phyloP scores from a whole-genome alignment of 192 early-diverging fungal genomes.

The Coemansia sp. region DNA sequence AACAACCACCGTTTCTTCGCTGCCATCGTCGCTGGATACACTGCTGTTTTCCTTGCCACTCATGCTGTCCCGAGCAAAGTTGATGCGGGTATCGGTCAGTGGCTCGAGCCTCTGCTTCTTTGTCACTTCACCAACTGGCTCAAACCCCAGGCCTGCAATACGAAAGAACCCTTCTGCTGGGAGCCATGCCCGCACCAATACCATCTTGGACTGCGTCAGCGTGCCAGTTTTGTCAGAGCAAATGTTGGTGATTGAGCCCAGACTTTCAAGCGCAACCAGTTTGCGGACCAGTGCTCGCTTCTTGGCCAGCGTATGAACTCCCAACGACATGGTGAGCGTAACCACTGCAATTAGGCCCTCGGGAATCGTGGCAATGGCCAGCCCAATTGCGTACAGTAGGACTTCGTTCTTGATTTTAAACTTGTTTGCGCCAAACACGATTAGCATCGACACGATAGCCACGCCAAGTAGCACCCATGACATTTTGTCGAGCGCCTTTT shows the following conservation, averaged over 20 bases:
- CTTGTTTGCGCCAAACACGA: constrained; percentile 76
- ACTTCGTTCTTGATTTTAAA: constrained; percentile 63
- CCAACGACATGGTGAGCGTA: constrained; percentile 90
- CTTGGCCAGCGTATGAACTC: constrained; percentile 83
- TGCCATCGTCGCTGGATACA: constrained; percentile 1
- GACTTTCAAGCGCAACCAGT: constrained; percentile 81
- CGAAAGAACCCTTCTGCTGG: constrained; percentile 69
- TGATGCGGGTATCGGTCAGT: constrained; percentile 14
- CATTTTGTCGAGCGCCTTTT: constrained; percentile 71
- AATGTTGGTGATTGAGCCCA: constrained; percentile 91
- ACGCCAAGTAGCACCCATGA: constrained; percentile 74
- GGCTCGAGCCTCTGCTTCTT: constrained; percentile 28
- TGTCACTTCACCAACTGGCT: constrained; percentile 59
- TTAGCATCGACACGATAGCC: constrained; percentile 71
- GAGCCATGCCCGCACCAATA: constrained; percentile 79
- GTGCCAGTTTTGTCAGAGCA: constrained; percentile 97
- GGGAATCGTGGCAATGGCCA: constrained; percentile 93
- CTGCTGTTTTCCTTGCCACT: constrained; percentile 4
- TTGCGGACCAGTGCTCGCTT: constrained; percentile 88
- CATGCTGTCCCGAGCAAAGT: constrained; percentile 18
- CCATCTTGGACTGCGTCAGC: constrained; percentile 95
- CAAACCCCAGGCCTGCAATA: constrained; percentile 66
- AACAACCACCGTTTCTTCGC: constrained; percentile 35
- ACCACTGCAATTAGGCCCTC: constrained; percentile 94
- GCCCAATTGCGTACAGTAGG: constrained; percentile 75